Evolutionary conservation across 495 filamentous ascomycete genomes (phyloP).

Genomic region (Podospora anserina): DNA sequence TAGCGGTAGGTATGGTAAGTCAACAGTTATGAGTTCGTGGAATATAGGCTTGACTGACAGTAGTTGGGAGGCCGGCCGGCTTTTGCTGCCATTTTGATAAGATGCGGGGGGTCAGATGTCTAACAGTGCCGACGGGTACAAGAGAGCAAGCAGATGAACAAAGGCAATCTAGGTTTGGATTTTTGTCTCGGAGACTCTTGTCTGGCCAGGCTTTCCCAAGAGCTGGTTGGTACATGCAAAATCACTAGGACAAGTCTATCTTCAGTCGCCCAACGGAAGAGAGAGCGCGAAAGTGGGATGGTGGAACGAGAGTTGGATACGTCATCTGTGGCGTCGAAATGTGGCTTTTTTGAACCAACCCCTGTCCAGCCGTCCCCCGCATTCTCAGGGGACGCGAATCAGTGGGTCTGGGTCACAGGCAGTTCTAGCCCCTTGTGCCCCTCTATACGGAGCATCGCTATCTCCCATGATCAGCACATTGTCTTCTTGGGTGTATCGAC

Average conservation of each 20-base stretch:
- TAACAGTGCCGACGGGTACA: not conserved
- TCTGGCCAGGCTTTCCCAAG: not conserved
- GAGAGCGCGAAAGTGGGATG: slow-evolving; percentile 4
- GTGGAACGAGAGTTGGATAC: slow-evolving; percentile 15
- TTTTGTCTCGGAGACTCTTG: not conserved
- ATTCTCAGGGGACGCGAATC: not conserved
- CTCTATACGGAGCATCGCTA: not conserved
- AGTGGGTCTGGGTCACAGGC: not conserved
- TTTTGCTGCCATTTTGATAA: slow-evolving; percentile 37
- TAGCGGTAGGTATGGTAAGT: slow-evolving; percentile 15
- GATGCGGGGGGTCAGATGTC: not conserved
- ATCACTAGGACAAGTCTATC: slow-evolving; percentile 2
- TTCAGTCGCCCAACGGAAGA: no score
- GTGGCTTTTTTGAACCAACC: slow-evolving; percentile 28
- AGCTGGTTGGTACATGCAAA: not conserved
- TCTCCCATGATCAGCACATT: slow-evolving; percentile 12
- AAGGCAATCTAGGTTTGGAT: not conserved
- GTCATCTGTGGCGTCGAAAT: slow-evolving; percentile 42
- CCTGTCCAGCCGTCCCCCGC: not conserved
- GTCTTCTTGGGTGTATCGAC: not conserved
- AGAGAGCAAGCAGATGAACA: not conserved
- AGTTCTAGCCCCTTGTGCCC: not conserved
- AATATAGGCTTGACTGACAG: slow-evolving; percentile 39
- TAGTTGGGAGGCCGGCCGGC: slow-evolving; percentile 48
- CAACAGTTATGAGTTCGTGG: slow-evolving; percentile 15